These are phyloP conservation scores for Kwoniella botswanensis DNA, from an alignment of 768 basidiomycete genomes.

Conservation along the genomic window DNA sequence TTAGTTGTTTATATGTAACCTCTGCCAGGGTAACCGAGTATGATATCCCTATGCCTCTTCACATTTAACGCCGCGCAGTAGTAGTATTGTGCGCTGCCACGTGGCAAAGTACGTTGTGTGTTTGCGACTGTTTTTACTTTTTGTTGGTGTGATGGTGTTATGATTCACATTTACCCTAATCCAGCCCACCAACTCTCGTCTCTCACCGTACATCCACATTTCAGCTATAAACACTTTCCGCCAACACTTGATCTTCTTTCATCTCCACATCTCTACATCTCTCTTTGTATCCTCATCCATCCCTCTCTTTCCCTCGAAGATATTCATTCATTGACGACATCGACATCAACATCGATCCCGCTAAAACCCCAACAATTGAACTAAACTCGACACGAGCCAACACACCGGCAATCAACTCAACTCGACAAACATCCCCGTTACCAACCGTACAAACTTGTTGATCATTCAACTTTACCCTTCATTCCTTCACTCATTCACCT, in stretches of 20 bases:
- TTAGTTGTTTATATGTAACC: neutral
- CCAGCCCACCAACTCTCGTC: neutral
- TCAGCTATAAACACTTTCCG: neutral
- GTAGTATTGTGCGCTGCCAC: neutral
- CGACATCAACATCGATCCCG: neutral
- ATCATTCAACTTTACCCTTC: constrained; percentile 17
- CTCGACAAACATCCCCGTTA: constrained; percentile 18
- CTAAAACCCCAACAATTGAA: neutral
- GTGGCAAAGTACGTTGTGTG: neutral
- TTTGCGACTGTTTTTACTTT: constrained; percentile 22
- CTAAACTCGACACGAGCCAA: constrained; percentile 1
- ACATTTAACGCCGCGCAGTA: neutral
- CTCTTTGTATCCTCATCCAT: constrained; percentile 4
- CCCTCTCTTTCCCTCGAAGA: neutral
- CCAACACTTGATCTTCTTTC: neutral
- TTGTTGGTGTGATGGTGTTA: neutral
- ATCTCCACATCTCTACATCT: neutral
- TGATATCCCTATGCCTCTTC: constrained; percentile 1
- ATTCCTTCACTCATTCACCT: neutral
- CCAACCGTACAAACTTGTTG: constrained; percentile 1
- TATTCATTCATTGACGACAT: constrained; percentile 6
- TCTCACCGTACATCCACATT: neutral
- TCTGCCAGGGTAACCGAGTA: neutral
- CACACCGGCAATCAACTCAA: constrained; percentile 14
- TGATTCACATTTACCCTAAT: constrained; percentile 11